Conservation (phyloP, 768 basidiomycete species). For the Phlebiopsis flavidoalba region DNA sequence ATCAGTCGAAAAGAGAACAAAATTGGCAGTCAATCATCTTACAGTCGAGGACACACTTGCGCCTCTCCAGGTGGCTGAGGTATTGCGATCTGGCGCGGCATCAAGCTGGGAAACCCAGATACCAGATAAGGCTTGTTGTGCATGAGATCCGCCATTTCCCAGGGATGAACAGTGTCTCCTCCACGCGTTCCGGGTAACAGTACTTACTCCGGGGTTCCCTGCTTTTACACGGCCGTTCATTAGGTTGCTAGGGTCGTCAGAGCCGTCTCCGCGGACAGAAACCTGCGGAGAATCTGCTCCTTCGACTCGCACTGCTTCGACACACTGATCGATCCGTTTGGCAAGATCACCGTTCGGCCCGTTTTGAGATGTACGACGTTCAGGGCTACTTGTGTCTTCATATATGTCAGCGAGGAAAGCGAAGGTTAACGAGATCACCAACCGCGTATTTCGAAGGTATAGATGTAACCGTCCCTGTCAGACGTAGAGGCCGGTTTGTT, state of each 20-base stretch:
- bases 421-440: background rate
- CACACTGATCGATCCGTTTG: conserved; percentile 76
- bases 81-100: conserved; percentile 28
- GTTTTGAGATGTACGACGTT: conserved; percentile 68
- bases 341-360: conserved; percentile 67
- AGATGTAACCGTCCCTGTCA: conserved; percentile 75
- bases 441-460: conserved; percentile 79
- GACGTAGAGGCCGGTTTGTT: conserved; percentile 44
- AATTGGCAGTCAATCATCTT: conserved; percentile 23
- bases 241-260: conserved; percentile 37
- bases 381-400: conserved; percentile 28
- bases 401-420: background rate
- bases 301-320: conserved; percentile 76
- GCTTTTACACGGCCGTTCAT: conserved; percentile 63
- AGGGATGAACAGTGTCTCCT: conserved; percentile 75
- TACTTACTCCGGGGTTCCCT: conserved; percentile 56
- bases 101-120: conserved; percentile 34
- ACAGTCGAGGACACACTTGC: conserved; percentile 43
- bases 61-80: conserved; percentile 1
- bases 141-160: conserved; percentile 68
- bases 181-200: conserved; percentile 73
- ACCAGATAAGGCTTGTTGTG: conserved; percentile 56
- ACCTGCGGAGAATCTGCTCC: conserved; percentile 65
- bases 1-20: conserved; percentile 7
- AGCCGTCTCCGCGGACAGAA: conserved; percentile 62